A percentile compares a stretch with the other conserved stretches of the same genome.
Evolutionary conservation across 306 rosid species (phyloP).

Genomic region (Crotalaria pallida): DNA sequence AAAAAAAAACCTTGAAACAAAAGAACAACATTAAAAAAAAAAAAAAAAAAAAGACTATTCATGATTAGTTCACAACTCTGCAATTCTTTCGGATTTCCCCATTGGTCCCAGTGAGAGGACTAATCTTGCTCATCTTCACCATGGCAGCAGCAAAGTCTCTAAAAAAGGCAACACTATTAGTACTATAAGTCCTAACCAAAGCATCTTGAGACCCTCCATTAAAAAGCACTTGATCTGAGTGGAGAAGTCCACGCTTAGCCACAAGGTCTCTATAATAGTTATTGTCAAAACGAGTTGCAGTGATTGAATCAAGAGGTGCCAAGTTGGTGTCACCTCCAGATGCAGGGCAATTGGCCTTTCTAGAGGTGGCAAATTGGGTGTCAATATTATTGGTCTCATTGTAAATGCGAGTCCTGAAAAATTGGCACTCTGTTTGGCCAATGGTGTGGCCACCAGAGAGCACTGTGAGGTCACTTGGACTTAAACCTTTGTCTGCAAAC

Average conservation of each 20-base stretch:
- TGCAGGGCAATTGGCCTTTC: slow-evolving; percentile 42
- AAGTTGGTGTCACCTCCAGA: slow-evolving; percentile 48
- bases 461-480: slow-evolving; percentile 43
- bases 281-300: slow-evolving; percentile 46
- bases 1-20: too few relatives aligned
- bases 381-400: slow-evolving; percentile 68
- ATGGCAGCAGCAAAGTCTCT: slow-evolving; percentile 66
- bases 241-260: slow-evolving; percentile 53
- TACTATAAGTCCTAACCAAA: slow-evolving; percentile 49
- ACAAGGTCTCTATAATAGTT: slow-evolving; percentile 45
- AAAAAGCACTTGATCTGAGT: slow-evolving; percentile 76
- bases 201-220: slow-evolving; percentile 48
- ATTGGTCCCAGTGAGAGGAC: slow-evolving; percentile 54
- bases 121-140: slow-evolving; percentile 56
- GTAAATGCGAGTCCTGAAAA: slow-evolving; percentile 56
- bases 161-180: slow-evolving; percentile 18
- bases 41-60: background rate
- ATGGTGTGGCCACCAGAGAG: slow-evolving; percentile 77
- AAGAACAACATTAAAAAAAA: too few relatives aligned
- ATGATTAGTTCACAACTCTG: slow-evolving; percentile 45
- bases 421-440: slow-evolving; percentile 45
- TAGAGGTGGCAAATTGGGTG: slow-evolving; percentile 36
- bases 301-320: slow-evolving; percentile 50
- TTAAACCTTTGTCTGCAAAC: slow-evolving; percentile 43
- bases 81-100: slow-evolving; percentile 73